These are phyloP conservation scores for Venturiaceae sp. DNA, from an alignment of 2,329 filamentous ascomycete genomes.

Conservation along the genomic window DNA sequence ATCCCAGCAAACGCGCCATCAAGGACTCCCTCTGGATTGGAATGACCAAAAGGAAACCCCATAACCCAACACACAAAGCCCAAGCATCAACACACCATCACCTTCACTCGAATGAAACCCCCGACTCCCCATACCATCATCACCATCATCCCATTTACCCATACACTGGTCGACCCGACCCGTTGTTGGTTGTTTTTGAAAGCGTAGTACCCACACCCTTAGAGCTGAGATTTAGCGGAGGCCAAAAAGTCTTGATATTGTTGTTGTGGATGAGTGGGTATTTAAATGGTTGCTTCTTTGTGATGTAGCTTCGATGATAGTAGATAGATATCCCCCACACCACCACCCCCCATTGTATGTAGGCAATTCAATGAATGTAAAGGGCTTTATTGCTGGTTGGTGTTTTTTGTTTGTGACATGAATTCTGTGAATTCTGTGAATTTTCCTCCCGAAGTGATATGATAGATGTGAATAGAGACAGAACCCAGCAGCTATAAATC, in stretches of 20 bases:
- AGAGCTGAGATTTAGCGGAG: background rate
- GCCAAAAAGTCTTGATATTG: background rate
- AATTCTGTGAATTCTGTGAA: too few relatives aligned
- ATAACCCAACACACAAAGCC: background rate
- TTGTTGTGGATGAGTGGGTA: background rate
- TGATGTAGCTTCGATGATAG: too few relatives aligned
- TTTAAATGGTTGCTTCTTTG: background rate
- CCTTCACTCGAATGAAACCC: background rate
- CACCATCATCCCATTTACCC: background rate
- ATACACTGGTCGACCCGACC: background rate
- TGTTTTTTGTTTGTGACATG: too few relatives aligned
- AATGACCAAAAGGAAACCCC: background rate
- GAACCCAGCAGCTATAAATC: too few relatives aligned
- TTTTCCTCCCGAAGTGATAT: too few relatives aligned
- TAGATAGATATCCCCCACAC: background rate
- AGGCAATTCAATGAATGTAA: background rate
- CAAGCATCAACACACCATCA: background rate
- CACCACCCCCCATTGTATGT: too few relatives aligned
- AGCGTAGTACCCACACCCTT: too few relatives aligned
- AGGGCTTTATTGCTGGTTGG: background rate
- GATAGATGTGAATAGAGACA: too few relatives aligned
- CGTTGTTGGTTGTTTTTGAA: slow-evolving; percentile 1
- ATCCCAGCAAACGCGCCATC: background rate
- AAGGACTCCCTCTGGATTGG: background rate
- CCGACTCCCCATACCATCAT: too few relatives aligned